Base-by-base conservation (phyloP, 1,284 basidiomycete species). In the Trichosporon sp. region DNA sequence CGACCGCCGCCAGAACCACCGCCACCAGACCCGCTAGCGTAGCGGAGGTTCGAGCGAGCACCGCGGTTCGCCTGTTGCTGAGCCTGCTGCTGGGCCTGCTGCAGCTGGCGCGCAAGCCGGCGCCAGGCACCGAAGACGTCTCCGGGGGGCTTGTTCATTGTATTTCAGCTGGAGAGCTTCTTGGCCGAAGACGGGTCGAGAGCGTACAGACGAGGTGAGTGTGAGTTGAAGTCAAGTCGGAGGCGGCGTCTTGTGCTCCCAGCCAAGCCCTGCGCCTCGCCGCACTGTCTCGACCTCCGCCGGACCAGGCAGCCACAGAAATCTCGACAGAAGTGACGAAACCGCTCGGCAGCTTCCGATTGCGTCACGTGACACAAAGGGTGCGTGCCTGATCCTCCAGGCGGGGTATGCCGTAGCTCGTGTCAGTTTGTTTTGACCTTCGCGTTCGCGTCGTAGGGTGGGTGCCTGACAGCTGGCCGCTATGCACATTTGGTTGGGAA, bases 41-140 rank as follows among this genome's bases (percentile, higher is more conserved):
- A 67, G 26, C 76, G 74, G 19, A 78, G 77, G 43, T 46, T 46
- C 16, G 43, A 46, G 16, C 43, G 43, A 14, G 76, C 79, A 26
- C 77, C 76, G 31, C 77, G 76, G 63, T 70, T 66, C 2, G 80
- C 80, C 72, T 81, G 79, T 68, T 80, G 67, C 59, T 81, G 76
- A 1, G 81, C 81, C 7, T 46, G 32, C 80, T 70, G 71, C 81
- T 81, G 69, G 83, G 79, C 51, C 75, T 84, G 81, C 72, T 82
- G 78, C 12, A 81, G 81, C 19, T 84, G 76, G 37, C 76, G 74
- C 35, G 79, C 78, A 48, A 84, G 82, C 65, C 81, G 81, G 76
- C 84, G 81, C 68, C 78, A 77, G 70, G 78, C 79, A 76, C 75
- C 51, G 19, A 26, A 54, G 8, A 54, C 19, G 21, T 54, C 51